Conservation (phyloP, 352 stramenopile genomes). For the Thraustotheca clavata region DNA sequence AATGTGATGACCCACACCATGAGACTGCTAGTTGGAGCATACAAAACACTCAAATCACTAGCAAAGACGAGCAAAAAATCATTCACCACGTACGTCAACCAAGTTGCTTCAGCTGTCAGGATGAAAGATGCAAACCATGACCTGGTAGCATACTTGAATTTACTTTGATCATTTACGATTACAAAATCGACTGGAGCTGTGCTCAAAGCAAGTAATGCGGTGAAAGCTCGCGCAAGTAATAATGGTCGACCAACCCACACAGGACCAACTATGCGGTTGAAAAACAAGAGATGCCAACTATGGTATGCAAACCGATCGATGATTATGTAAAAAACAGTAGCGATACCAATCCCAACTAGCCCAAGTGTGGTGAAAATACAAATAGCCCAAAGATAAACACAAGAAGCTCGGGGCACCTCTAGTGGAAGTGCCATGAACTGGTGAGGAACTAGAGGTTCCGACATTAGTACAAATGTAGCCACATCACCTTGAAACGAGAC, state of each 20-base stretch:
- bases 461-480: slow-evolving; percentile 1
- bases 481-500: slow-evolving; percentile 12
- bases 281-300: neutral
- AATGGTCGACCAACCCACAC: slow-evolving; percentile 9
- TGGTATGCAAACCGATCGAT: neutral
- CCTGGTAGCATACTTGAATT: neutral
- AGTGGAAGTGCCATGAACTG: neutral
- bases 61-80: neutral
- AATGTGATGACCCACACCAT: neutral
- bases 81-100: neutral
- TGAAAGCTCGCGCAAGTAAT: neutral
- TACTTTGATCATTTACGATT: neutral
- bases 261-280: slow-evolving; percentile 3
- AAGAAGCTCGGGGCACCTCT: neutral
- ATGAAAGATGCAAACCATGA: neutral
- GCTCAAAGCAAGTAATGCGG: neutral
- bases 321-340: neutral
- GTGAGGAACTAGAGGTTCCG: neutral
- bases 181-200: neutral
- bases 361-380: neutral
- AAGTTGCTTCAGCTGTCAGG: neutral
- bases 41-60: neutral
- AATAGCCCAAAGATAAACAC: neutral
- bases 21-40: neutral
- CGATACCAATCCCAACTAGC: neutral